These are phyloP conservation scores for Aaosphaeria pasadenensis DNA, from an alignment of 2,329 filamentous ascomycete species.

Conservation along the genomic window DNA sequence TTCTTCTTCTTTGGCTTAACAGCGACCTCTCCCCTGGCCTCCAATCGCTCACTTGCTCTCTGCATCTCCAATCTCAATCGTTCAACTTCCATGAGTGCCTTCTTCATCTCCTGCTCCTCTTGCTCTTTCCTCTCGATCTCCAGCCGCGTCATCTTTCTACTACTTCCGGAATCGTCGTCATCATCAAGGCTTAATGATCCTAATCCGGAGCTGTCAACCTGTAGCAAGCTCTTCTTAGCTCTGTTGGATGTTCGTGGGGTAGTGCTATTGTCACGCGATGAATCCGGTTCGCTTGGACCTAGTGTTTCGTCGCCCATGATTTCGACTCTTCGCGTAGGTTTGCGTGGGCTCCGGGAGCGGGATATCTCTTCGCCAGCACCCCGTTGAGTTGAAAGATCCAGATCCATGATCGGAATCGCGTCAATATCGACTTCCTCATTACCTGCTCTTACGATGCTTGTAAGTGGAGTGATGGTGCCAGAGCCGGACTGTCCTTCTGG, in stretches of 20 bases:
- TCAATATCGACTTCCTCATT: conserved; percentile 80
- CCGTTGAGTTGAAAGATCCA: conserved; percentile 61
- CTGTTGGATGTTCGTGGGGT: conserved; percentile 21
- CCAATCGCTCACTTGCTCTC: conserved; percentile 70
- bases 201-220: conserved; percentile 84
- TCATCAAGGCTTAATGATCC: conserved; percentile 68
- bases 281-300: conserved; percentile 31
- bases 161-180: conserved; percentile 32
- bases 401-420: conserved; percentile 90
- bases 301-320: conserved; percentile 50
- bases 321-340: conserved; percentile 38
- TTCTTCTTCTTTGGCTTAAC: conserved; percentile 61
- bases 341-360: conserved; percentile 25
- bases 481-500: conserved; percentile 44
- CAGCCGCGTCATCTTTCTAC: conserved; percentile 34
- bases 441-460: conserved; percentile 67
- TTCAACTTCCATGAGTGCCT: conserved; percentile 87
- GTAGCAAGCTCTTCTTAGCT: conserved; percentile 66
- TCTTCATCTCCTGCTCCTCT: conserved; percentile 85
- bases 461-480: conserved; percentile 71
- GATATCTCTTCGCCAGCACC: conserved; percentile 13
- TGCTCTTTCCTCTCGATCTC: conserved; percentile 66
- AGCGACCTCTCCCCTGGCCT: conserved; percentile 65
- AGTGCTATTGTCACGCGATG: conserved; percentile 29
- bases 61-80: conserved; percentile 85